phyloP scores from a whole-genome alignment of 768 basidiomycete species.

The Amyloporia xantha region DNA sequence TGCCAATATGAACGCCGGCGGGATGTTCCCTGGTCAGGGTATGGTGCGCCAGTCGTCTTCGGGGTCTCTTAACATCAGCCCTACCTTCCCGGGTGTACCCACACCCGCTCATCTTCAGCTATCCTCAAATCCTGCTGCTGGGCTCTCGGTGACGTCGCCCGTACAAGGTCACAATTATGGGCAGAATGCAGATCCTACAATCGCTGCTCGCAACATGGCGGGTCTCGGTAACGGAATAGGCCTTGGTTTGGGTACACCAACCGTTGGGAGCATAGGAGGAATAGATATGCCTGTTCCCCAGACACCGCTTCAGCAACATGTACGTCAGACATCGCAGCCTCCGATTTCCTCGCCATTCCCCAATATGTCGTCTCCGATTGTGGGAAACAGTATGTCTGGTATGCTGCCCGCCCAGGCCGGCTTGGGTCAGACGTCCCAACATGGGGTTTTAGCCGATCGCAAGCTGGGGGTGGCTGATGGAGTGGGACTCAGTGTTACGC shows the following conservation, averaged over 20 bases:
- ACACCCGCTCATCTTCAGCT: not conserved
- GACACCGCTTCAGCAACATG: slow-evolving; percentile 8
- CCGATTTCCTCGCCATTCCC: slow-evolving; percentile 18
- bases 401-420: not conserved
- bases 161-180: not conserved
- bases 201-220: not conserved
- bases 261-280: not conserved
- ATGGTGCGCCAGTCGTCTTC: not conserved
- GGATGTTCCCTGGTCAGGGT: not conserved
- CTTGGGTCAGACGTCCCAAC: no score
- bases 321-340: slow-evolving; percentile 18
- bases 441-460: not conserved
- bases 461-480: slow-evolving; percentile 1
- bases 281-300: slow-evolving; percentile 16
- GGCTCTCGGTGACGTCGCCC: not conserved
- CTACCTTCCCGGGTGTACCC: not conserved
- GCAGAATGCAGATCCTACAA: not conserved
- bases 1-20: slow-evolving; percentile 13
- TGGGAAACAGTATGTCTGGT: slow-evolving; percentile 7
- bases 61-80: not conserved
- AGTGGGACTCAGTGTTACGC: slow-evolving; percentile 1
- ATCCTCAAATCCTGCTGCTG: no score
- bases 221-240: not conserved
- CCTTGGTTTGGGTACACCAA: slow-evolving; percentile 10
- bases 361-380: slow-evolving; percentile 9